These are phyloP conservation scores for Lasiodiplodia sp. DNA, from an alignment of 2,329 filamentous ascomycete genomes.

Conservation along the genomic window DNA sequence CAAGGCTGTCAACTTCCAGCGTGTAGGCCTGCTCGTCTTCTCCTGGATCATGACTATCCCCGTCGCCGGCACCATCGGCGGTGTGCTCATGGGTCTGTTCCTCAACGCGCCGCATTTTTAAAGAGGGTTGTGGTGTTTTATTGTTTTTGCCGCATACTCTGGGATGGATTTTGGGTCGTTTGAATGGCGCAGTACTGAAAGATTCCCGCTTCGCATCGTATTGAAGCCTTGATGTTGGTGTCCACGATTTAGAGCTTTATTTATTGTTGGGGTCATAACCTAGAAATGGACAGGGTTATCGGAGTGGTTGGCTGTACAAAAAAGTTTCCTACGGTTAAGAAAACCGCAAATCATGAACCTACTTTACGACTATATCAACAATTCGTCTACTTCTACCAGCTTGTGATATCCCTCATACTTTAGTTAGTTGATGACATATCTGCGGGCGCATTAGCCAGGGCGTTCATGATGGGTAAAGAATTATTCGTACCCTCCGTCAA, in stretches of 20 bases:
- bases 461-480: not conserved
- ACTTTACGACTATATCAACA: not conserved
- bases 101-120: slow-evolving; percentile 67
- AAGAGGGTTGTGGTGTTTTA: not conserved
- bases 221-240: not conserved
- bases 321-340: not conserved
- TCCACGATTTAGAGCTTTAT: not conserved
- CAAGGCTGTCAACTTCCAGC: slow-evolving; percentile 76
- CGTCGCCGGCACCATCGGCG: slow-evolving; percentile 64
- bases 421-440: not conserved
- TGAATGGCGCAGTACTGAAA: not conserved
- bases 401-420: not conserved
- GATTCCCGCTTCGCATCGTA: not conserved
- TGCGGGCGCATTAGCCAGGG: not conserved
- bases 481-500: slow-evolving; percentile 50
- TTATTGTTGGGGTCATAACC: not conserved
- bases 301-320: not conserved
- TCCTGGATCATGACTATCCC: slow-evolving; percentile 73
- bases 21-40: slow-evolving; percentile 70
- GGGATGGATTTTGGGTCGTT: not conserved
- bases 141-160: not conserved
- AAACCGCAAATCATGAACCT: not conserved
- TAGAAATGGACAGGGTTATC: not conserved
- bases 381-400: not conserved
- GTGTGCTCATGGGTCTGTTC: slow-evolving; percentile 54